Evolutionary conservation across 148 eudicot genomes (phyloP).

Genomic region (Spergularia bocconei): DNA sequence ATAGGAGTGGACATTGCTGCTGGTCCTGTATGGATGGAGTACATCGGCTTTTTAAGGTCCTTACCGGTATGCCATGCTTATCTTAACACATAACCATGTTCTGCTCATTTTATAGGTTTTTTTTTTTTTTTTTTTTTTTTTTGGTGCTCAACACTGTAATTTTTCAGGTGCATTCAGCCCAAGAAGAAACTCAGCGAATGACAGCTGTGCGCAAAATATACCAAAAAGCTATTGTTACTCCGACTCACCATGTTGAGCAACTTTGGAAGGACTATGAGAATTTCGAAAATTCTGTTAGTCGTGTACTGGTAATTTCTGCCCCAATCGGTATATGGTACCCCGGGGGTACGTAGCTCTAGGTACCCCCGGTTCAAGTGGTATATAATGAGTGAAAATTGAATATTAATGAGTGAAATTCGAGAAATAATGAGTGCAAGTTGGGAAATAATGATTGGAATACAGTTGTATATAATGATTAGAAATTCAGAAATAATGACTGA

Average conservation of each 20-base stretch:
- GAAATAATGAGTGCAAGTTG: too few relatives aligned
- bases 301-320: conserved; percentile 63
- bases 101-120: not conserved
- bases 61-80: conserved; percentile 57
- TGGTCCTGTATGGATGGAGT: conserved; percentile 98
- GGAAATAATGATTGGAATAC: too few relatives aligned
- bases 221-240: conserved; percentile 91
- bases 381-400: too few relatives aligned
- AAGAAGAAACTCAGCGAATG: conserved; percentile 91
- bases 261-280: conserved; percentile 96
- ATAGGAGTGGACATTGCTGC: conserved; percentile 88
- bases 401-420: too few relatives aligned
- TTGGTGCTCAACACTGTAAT: conserved; percentile 23
- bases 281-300: conserved; percentile 97
- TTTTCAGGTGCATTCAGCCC: conserved; percentile 74
- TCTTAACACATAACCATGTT: conserved; percentile 1
- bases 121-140: not conserved
- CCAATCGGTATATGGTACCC: too few relatives aligned
- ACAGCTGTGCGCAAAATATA: conserved; percentile 73
- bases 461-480: too few relatives aligned
- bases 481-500: too few relatives aligned
- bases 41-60: conserved; percentile 76
- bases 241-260: conserved; percentile 88
- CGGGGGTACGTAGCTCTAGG: too few relatives aligned
- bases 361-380: too few relatives aligned